These are phyloP conservation scores for Solanum pinnatisectum DNA, from an alignment of 257 asterid species.

Conservation along the genomic window DNA sequence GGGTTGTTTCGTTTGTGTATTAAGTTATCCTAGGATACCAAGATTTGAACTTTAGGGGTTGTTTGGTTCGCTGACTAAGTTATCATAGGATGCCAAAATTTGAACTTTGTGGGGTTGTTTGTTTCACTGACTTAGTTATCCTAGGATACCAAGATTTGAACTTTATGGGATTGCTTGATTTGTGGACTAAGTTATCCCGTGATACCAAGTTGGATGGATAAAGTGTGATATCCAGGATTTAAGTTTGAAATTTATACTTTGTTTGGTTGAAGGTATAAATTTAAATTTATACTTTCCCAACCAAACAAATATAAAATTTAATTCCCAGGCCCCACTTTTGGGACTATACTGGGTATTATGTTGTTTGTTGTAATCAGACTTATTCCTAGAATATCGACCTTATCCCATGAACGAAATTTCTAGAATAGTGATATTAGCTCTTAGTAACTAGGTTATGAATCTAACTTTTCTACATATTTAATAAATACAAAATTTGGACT, in stretches of 20 bases:
- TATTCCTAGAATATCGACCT: too few species aligned
- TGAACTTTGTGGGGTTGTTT: neutral
- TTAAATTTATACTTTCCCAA: neutral
- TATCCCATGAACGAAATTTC: neutral
- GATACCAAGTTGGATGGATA: neutral
- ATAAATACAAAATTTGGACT: neutral
- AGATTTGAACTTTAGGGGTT: neutral
- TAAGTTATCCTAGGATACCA: neutral
- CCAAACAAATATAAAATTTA: neutral
- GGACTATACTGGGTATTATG: neutral
- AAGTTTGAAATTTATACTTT: too few species aligned
- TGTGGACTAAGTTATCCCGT: neutral
- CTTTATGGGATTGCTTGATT: neutral
- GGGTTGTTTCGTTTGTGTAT: neutral
- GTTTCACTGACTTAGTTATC: neutral
- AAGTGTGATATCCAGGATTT: too few species aligned
- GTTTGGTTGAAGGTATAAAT: too few species aligned
- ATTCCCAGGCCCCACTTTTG: neutral
- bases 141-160: neutral
- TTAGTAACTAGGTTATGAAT: neutral
- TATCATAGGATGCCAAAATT: neutral
- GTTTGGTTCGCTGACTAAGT: neutral
- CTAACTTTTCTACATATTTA: neutral
- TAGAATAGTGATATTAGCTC: neutral
- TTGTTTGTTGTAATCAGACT: neutral